Percentiles rank a stretch among this genome's conserved stretches.
These are phyloP conservation scores for Kuraishia molischiana DNA, from an alignment of 805 yeast genomes.

Conservation along the genomic window DNA sequence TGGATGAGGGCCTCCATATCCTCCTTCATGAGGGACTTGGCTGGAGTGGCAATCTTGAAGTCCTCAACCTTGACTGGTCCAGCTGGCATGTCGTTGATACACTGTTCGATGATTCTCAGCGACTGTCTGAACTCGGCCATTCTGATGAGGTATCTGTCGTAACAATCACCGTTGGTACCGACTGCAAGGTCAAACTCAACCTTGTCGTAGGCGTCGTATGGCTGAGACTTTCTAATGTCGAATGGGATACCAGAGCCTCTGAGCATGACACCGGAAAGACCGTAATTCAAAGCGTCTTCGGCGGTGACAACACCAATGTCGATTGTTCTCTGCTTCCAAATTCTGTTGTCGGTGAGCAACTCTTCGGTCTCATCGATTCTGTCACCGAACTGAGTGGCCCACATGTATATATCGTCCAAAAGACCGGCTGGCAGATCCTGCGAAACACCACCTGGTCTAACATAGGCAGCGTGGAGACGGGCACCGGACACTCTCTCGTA, in stretches of 20 bases:
- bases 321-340: conserved; percentile 82
- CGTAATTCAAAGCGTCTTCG: conserved; percentile 77
- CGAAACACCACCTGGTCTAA: conserved; percentile 88
- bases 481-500: conserved; percentile 90
- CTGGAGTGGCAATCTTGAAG: conserved; percentile 76
- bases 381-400: conserved; percentile 95
- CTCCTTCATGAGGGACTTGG: conserved; percentile 75
- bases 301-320: conserved; percentile 77
- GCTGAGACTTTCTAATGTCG: conserved; percentile 79
- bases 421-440: conserved; percentile 83
- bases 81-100: conserved; percentile 85
- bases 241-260: conserved; percentile 87
- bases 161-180: conserved; percentile 83
- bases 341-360: conserved; percentile 80
- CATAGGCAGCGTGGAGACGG: conserved; percentile 79
- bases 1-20: conserved; percentile 91
- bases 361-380: conserved; percentile 88
- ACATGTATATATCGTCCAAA: conserved; percentile 86
- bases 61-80: conserved; percentile 91
- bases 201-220: conserved; percentile 81
- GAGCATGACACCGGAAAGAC: conserved; percentile 79
- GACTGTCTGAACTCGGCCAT: conserved; percentile 93
- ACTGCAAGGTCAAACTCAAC: conserved; percentile 86
- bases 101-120: conserved; percentile 79
- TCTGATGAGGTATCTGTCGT: conserved; percentile 79